Evolutionary conservation across 2,329 filamentous ascomycete genomes (phyloP), one percentile per base, ranked within the genome.

Genomic region (Pseudocercospora crystallina): DNA sequence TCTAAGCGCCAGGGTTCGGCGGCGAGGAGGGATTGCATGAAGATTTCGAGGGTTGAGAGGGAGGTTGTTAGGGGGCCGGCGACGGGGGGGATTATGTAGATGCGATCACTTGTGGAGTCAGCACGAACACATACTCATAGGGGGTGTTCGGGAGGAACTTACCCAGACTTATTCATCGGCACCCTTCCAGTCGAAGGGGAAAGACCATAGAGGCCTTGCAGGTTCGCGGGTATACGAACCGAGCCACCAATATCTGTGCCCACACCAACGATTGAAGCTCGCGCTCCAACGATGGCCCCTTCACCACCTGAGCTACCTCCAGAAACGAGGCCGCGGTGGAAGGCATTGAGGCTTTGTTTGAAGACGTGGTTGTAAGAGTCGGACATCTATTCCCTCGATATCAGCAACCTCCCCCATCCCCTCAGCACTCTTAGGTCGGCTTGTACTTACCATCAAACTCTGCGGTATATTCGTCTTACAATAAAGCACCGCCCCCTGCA

Each of bases 161-260:
- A 29, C 20, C 47, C 47, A 5, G 47, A 49, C 32, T 49, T 49
- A 32, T 36, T 29, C 39, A 32, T 53, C 11, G 51, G 41, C 10
- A 37, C 30, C 9, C 57, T 50, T 41, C 66, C 40, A 5, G 40
- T 43, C 2, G 40, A 43, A 2, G 40, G 40, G 30, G 48, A 43
- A 9, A 49, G 40, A 9, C 65, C 65, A 40, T 62, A 67, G 12
- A 66, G 62, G 9, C 65, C 66, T 44, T 71, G 69, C 71, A 91
- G 91, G 61, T 95, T 90, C 49, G 95, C 87, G 69, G 87, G 91
- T 67, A 96, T 95, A 61, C 85, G 83, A 64, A 95, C 85, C 48
- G 70, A 75, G 2, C 78, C 78, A 1, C 75, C 78, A 38, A 86
- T 75, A 66, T 86, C 84, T 0, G 83, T 85, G 0, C 81, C 82